These are phyloP conservation scores for Aspergillus intermedius DNA, from an alignment of 2,329 filamentous ascomycete genomes.

Conservation along the genomic window DNA sequence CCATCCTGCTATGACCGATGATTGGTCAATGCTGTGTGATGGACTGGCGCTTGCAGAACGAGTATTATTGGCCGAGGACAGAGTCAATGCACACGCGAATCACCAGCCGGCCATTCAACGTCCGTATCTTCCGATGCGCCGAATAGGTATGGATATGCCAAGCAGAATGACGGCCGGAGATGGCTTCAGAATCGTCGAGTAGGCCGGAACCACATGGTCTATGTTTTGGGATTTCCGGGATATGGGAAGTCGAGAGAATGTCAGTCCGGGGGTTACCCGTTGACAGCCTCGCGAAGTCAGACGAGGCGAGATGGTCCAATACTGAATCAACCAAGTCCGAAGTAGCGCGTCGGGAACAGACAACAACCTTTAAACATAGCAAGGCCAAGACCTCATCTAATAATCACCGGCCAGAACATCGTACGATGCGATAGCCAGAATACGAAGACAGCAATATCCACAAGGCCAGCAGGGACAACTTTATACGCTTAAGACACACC, in stretches of 20 bases:
- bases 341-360: not conserved
- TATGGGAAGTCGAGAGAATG: constrained; percentile 8
- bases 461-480: not conserved
- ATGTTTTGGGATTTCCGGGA: constrained; percentile 5
- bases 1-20: not conserved
- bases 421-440: not conserved
- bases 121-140: not conserved
- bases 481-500: constrained; percentile 1
- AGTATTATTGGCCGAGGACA: constrained; percentile 16
- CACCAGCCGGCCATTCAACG: constrained; percentile 2
- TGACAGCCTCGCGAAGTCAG: not conserved
- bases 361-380: not conserved
- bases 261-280: not conserved
- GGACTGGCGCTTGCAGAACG: constrained; percentile 25
- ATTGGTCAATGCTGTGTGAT: constrained; percentile 15
- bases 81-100: constrained; percentile 8
- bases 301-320: not conserved
- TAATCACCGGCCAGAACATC: not conserved
- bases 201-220: constrained; percentile 13
- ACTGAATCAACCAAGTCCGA: not conserved
- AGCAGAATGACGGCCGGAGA: not conserved
- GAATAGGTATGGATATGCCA: not conserved
- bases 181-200: not conserved
- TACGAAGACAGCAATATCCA: not conserved
- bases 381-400: not conserved